Evolutionary conservation across 2,329 filamentous ascomycete species (phyloP), one percentile per base, ranked within the genome.

Genomic region (Paecilomyces variotii): DNA sequence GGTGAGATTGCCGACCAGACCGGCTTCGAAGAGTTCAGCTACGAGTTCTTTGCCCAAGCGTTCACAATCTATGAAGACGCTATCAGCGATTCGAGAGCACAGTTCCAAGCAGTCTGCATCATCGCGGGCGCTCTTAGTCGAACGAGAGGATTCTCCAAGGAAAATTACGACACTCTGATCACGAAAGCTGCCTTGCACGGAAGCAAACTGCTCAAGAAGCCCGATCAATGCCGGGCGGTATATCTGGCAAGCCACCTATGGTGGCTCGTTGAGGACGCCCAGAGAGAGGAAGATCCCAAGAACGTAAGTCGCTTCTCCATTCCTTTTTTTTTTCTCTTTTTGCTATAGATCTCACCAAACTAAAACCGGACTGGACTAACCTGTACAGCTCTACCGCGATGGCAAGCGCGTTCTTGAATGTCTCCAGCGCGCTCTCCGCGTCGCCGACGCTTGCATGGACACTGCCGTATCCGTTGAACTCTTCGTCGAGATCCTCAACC

Each of bases 391-490:
- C 54, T 99, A 99, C 76, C 93, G 94, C 59, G 94, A 99, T 68
- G 94, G 94, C 57, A 99, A 99, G 78, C 87, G 94, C 55, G 94
- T 99, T 1, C 84, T 99, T 4, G 94, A 99, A 74, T 99, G 94
- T 70, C 82, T 99, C 54, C 94, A 99, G 75, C 88, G 94, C 58
- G 94, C 94, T 10, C 86, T 99, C 9, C 88, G 95, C 35, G 95
- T 99, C 28, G 95, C 94, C 2, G 94, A 99, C 75, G 95, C 94
- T 5, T 99, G 94, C 78, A 99, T 99, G 94, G 95, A 99, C 75
- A 94, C 92, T 6, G 91, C 91, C 5, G 91, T 97, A 3, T 97
- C 91, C 2, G 94, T 99, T 53, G 95, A 99, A 76, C 83, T 99
- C 54, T 99, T 99, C 76, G 93, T 99, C 59, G 94, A 99, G 78